These are phyloP conservation scores for Ceratobasidium sp. DNA, from an alignment of 1,284 basidiomycete species.

Conservation along the genomic window DNA sequence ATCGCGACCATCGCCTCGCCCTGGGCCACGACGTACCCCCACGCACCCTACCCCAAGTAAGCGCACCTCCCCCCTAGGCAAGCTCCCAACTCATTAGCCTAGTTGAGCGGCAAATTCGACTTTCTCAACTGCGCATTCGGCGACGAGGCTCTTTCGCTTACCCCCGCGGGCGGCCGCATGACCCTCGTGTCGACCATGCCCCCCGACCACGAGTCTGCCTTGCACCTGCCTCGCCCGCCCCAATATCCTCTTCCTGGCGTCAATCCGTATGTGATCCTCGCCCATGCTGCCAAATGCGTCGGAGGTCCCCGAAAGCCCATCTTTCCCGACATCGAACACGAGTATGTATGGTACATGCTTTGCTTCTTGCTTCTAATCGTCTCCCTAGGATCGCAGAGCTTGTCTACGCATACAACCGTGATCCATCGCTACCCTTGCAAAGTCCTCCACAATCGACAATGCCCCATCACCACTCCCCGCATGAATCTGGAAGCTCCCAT, in stretches of 20 bases:
- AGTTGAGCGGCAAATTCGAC: constrained; percentile 36
- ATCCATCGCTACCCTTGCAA: not conserved
- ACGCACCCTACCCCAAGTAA: constrained; percentile 26
- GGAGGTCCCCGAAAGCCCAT: constrained; percentile 35
- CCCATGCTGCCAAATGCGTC: constrained; percentile 35
- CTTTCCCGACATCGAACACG: constrained; percentile 35
- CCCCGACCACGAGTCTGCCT: constrained; percentile 34
- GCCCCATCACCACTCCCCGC: constrained; percentile 13
- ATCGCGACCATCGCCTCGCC: constrained; percentile 19
- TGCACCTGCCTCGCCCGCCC: constrained; percentile 25
- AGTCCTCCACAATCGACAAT: constrained; percentile 3
- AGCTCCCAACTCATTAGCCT: not conserved
- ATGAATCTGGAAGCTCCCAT: constrained; percentile 12
- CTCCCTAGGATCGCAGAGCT: constrained; percentile 30
- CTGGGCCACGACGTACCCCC: constrained; percentile 16
- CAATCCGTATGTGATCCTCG: constrained; percentile 33
- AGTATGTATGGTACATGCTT: constrained; percentile 7
- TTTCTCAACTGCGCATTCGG: constrained; percentile 37
- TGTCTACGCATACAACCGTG: constrained; percentile 26
- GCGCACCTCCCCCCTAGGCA: not conserved
- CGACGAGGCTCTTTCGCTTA: constrained; percentile 33
- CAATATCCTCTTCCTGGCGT: constrained; percentile 35
- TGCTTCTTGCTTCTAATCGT: not conserved
- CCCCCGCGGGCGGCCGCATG: constrained; percentile 35
- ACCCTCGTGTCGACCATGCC: constrained; percentile 39